Evolutionary conservation across 2,329 filamentous ascomycete genomes (phyloP).

Genomic region (Trichoderma guizhouense): DNA sequence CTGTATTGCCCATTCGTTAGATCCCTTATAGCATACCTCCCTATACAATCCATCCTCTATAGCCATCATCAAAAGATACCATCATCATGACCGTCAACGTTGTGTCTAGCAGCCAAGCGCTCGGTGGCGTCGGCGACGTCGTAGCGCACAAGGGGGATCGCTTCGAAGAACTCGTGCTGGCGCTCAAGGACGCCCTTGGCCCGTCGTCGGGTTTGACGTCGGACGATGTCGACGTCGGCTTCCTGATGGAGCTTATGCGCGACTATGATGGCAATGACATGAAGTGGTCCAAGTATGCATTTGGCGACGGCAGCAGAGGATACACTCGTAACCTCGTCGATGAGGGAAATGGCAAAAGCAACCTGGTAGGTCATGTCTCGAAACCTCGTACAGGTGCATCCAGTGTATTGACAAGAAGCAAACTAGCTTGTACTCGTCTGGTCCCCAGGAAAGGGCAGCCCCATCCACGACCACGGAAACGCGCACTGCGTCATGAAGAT

Average conservation of each 20-base stretch:
- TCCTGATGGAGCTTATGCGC: constrained; percentile 70
- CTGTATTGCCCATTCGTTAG: neutral
- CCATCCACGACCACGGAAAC: constrained; percentile 85
- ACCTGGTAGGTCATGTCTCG: constrained; percentile 52
- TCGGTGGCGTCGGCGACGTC: constrained; percentile 22
- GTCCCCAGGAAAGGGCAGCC: constrained; percentile 77
- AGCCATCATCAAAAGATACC: constrained; percentile 21
- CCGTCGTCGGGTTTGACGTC: constrained; percentile 79
- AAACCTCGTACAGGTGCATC: neutral
- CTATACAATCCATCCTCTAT: neutral
- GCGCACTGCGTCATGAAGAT: constrained; percentile 94
- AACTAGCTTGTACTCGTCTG: constrained; percentile 79
- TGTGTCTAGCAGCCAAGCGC: constrained; percentile 26
- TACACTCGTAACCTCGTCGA: constrained; percentile 91
- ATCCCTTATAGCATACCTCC: constrained; percentile 9
- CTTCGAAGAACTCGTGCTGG: constrained; percentile 69
- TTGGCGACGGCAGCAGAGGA: constrained; percentile 63
- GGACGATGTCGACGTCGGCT: constrained; percentile 71
- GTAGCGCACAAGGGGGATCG: constrained; percentile 30
- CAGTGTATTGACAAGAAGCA: constrained; percentile 20
- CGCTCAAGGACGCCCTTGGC: constrained; percentile 72
- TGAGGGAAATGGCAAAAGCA: constrained; percentile 78
- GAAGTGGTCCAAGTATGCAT: constrained; percentile 74
- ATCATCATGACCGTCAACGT: constrained; percentile 37
- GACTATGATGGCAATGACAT: constrained; percentile 64